A percentile compares a stretch with the other conserved stretches of the same genome.
These are phyloP conservation scores for Auricularia sp. DNA, from an alignment of 768 basidiomycete genomes.

Conservation along the genomic window DNA sequence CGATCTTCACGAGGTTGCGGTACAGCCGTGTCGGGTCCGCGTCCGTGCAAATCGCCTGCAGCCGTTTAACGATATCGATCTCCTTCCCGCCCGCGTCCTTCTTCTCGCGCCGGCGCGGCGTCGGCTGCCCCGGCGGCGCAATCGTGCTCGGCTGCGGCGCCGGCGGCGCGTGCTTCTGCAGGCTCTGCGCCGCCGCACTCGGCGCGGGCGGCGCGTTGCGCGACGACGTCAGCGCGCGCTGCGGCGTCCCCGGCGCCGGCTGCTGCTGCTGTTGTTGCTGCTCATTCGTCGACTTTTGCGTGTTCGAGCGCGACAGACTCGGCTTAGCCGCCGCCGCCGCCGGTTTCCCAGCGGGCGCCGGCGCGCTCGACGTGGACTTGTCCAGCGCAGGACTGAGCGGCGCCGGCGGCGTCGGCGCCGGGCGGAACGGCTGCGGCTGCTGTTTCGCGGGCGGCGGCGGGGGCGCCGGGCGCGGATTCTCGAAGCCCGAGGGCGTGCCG, in stretches of 20 bases:
- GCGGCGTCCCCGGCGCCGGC: slow-evolving; percentile 53
- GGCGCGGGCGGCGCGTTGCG: slow-evolving; percentile 33
- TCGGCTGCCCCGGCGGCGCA: slow-evolving; percentile 53
- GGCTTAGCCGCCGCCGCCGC: slow-evolving; percentile 2
- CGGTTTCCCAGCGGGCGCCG: slow-evolving; percentile 31
- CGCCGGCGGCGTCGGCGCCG: slow-evolving; percentile 65
- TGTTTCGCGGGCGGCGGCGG: slow-evolving; percentile 12
- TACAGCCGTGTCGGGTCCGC: slow-evolving; percentile 94
- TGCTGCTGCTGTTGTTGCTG: slow-evolving; percentile 11
- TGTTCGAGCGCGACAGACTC: neutral
- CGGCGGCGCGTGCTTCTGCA: slow-evolving; percentile 21
- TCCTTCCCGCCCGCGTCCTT: slow-evolving; percentile 47
- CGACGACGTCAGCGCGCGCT: slow-evolving; percentile 16
- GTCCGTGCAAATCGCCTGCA: slow-evolving; percentile 93
- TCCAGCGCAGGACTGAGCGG: slow-evolving; percentile 63
- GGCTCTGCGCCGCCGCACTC: slow-evolving; percentile 47
- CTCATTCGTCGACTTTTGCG: slow-evolving; percentile 1
- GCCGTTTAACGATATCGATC: slow-evolving; percentile 74
- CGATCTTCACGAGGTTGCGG: slow-evolving; percentile 89
- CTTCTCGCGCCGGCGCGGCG: slow-evolving; percentile 79
- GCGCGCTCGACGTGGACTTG: slow-evolving; percentile 41
- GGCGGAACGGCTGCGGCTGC: slow-evolving; percentile 42
- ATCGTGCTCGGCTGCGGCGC: slow-evolving; percentile 42
- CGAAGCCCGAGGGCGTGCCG: slow-evolving; percentile 7
- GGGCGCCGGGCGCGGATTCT: slow-evolving; percentile 13